A percentile compares a stretch with the other conserved stretches of the same genome.
phyloP scores from a whole-genome alignment of 2,329 filamentous ascomycete species.

The Penicillium italicum region DNA sequence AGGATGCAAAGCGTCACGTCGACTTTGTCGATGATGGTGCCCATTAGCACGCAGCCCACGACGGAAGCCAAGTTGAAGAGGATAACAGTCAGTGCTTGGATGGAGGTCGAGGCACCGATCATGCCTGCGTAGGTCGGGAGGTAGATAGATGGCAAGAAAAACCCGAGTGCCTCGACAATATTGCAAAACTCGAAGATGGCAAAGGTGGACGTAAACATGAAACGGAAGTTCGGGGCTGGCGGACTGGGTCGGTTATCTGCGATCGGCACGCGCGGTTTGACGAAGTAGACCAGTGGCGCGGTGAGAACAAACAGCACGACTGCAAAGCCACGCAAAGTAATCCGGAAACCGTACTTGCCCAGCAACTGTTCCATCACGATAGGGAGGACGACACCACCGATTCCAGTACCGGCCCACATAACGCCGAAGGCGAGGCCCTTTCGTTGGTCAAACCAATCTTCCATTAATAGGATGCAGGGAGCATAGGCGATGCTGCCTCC shows the following conservation, averaged over 20 bases:
- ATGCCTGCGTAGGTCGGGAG: constrained; percentile 38
- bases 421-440: constrained; percentile 44
- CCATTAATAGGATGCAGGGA: constrained; percentile 46
- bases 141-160: constrained; percentile 40
- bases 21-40: constrained; percentile 42
- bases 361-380: constrained; percentile 43
- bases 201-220: constrained; percentile 37
- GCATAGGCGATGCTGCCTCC: constrained; percentile 49
- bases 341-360: constrained; percentile 41
- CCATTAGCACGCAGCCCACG: constrained; percentile 35
- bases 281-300: constrained; percentile 39
- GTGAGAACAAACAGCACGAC: constrained; percentile 35
- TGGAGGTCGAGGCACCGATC: constrained; percentile 24
- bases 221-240: constrained; percentile 42
- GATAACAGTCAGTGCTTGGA: constrained; percentile 28
- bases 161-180: constrained; percentile 36
- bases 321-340: constrained; percentile 43
- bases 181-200: constrained; percentile 49
- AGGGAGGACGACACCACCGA: constrained; percentile 42
- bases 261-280: constrained; percentile 39
- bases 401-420: constrained; percentile 41
- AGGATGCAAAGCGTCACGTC: constrained; percentile 41
- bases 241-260: constrained; percentile 8
- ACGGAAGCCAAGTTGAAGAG: constrained; percentile 33
- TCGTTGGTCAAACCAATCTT: constrained; percentile 51